phyloP scores from a whole-genome alignment of 2,329 filamentous ascomycete genomes.

The Aspergillus calidoustus region DNA sequence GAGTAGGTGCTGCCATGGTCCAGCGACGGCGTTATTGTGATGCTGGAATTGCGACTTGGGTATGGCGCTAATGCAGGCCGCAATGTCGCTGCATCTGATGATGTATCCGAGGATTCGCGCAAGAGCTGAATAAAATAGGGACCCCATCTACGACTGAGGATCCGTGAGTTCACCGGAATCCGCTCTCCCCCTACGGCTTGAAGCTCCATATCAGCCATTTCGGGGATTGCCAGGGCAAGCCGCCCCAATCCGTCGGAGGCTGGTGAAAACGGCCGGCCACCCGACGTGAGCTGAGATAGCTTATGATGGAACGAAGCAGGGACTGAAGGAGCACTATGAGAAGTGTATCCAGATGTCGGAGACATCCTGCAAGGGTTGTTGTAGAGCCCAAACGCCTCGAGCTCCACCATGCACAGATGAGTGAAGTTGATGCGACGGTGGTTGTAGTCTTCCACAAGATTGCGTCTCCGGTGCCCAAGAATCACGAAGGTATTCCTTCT shows the following conservation, averaged over 20 bases:
- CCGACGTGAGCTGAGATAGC: slow-evolving; percentile 62
- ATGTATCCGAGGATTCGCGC: slow-evolving; percentile 76
- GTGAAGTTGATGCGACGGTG: slow-evolving; percentile 97
- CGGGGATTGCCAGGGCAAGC: slow-evolving; percentile 76
- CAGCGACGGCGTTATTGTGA: slow-evolving; percentile 75
- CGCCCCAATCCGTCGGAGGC: slow-evolving; percentile 86
- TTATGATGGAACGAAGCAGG: slow-evolving; percentile 57
- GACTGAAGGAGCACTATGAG: slow-evolving; percentile 75
- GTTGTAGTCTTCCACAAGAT: slow-evolving; percentile 96
- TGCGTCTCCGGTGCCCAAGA: slow-evolving; percentile 89
- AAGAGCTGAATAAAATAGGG: slow-evolving; percentile 94
- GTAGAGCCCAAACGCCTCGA: slow-evolving; percentile 96
- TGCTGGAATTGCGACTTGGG: slow-evolving; percentile 74
- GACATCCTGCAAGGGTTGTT: slow-evolving; percentile 84
- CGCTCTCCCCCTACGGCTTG: slow-evolving; percentile 88
- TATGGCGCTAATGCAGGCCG: slow-evolving; percentile 64
- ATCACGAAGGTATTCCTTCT: slow-evolving; percentile 95
- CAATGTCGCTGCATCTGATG: slow-evolving; percentile 75
- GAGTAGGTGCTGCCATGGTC: slow-evolving; percentile 48
- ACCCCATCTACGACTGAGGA: slow-evolving; percentile 88
- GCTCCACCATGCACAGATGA: slow-evolving; percentile 93
- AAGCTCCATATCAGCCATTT: slow-evolving; percentile 96
- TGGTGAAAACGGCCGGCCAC: slow-evolving; percentile 74
- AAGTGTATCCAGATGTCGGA: slow-evolving; percentile 82
- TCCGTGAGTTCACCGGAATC: slow-evolving; percentile 89